Conservation (phyloP, 1,284 basidiomycete species). For the Puccinia hordei region DNA sequence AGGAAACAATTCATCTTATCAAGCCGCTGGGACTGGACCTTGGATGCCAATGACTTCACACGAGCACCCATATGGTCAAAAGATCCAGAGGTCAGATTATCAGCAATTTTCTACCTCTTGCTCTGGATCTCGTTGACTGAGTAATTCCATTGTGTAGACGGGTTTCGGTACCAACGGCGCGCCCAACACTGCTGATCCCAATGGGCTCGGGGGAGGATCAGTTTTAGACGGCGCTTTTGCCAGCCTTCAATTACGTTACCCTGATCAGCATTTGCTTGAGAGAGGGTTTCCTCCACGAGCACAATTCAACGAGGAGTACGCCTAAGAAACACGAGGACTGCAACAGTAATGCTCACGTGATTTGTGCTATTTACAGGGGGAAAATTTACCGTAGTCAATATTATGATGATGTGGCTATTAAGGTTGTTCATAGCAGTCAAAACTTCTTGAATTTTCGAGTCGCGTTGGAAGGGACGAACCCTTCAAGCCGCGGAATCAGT, state of each 20-base stretch:
- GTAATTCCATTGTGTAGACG: background rate
- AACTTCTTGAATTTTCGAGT: slow-evolving; percentile 46
- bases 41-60: slow-evolving; percentile 30
- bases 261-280: slow-evolving; percentile 28
- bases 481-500: background rate
- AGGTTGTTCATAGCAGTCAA: slow-evolving; percentile 32
- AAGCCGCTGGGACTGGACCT: slow-evolving; percentile 47
- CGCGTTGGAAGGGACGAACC: slow-evolving; percentile 39
- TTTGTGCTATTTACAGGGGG: background rate
- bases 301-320: slow-evolving; percentile 30
- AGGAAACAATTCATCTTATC: background rate
- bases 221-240: slow-evolving; percentile 43
- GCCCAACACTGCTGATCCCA: background rate
- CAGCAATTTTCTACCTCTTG: background rate
- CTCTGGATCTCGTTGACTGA: background rate
- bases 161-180: slow-evolving; percentile 35
- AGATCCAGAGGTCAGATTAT: slow-evolving; percentile 33
- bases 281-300: slow-evolving; percentile 31
- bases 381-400: slow-evolving; percentile 33
- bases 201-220: slow-evolving; percentile 11
- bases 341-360: background rate
- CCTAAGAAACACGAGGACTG: no score
- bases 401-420: slow-evolving; percentile 29
- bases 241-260: slow-evolving; percentile 31
- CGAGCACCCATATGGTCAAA: slow-evolving; percentile 32